Base-by-base conservation (phyloP, 768 basidiomycete genomes). In the Leucosporidium scottii region DNA sequence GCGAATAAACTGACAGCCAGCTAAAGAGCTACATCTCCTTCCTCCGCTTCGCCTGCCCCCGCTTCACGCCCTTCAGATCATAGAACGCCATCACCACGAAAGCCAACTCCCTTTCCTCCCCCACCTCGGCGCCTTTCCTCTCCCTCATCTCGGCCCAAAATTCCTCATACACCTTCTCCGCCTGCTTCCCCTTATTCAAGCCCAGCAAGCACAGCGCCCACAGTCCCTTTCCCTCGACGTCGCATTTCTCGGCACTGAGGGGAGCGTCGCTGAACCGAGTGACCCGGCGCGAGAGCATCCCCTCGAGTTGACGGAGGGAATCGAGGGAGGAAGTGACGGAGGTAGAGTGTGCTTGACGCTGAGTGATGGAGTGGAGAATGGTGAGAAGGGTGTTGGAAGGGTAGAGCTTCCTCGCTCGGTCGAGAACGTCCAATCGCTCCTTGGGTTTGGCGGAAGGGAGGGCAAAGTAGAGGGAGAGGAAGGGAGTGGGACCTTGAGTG, bases 371-470 rank as follows among this genome's bases (percentile, higher is more conserved):
- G 56, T 56, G 48, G 21, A 71, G 64, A 20, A 65, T 18, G 21
- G n/a, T 18, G n/a, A 68, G 10, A 20, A 72, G 55, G 1, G 65
- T 61, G 55, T 68, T 62, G 39, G 63, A 36, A 10, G 64, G 58
- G 34, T 68, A 56, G 27, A 62, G 39, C 10, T 2, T 4, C 21
- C 21, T n/a, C 30, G 70, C 70, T 1, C 4, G 20, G 15, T 25
- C 15, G 27, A 72, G 67, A 27, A 72, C 59, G 8, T 2, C 13
- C 13, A 44, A 13, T 10, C 70, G n/a, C 7, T n/a, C 61, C 15
- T 28, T 28, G 13, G 15, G 44, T 8, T 50, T 30, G 3, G 15
- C 36, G 20, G 62, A 63, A 2, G 28, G 27, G 31, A 60, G 62
- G 4, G 48, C 53, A 21, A 68, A 68, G n/a, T 51, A 53, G 31